Conservation (phyloP, 352 stramenopile species). For the Globisporangium barbulae region DNA sequence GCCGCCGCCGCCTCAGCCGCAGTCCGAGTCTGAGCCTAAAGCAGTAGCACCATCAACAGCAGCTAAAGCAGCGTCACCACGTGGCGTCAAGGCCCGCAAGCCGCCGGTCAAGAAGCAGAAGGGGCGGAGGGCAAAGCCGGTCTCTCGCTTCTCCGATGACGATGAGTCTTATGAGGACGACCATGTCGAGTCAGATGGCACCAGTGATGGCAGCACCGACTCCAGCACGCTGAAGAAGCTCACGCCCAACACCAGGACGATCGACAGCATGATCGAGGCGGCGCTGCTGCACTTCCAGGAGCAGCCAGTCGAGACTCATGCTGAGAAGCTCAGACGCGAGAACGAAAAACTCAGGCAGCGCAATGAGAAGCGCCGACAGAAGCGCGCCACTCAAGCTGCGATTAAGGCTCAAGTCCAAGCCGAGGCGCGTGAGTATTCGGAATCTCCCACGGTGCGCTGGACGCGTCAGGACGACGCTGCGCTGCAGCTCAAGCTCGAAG, state of each 20-base stretch:
- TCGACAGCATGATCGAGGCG: conserved; percentile 10
- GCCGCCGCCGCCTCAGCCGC: not conserved
- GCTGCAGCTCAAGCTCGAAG: conserved; percentile 1
- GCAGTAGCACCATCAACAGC: not conserved
- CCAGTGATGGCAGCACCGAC: not conserved
- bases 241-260: not conserved
- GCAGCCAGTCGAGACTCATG: not conserved
- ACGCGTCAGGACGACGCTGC: not conserved
- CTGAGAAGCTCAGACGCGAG: not conserved
- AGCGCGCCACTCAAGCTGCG: not conserved
- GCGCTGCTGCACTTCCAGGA: not conserved
- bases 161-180: not conserved
- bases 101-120: not conserved
- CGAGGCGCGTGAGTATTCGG: not conserved
- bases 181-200: not conserved
- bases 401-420: not conserved
- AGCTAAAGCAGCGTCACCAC: not conserved
- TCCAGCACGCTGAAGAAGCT: not conserved
- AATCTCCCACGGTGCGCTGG: not conserved
- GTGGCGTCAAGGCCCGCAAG: not conserved
- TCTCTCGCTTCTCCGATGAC: not conserved
- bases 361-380: not conserved
- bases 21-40: not conserved
- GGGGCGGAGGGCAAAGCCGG: not conserved
- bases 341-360: not conserved